Base-by-base conservation (phyloP, 768 basidiomycete genomes). In the Xerocomellus intermedius region DNA sequence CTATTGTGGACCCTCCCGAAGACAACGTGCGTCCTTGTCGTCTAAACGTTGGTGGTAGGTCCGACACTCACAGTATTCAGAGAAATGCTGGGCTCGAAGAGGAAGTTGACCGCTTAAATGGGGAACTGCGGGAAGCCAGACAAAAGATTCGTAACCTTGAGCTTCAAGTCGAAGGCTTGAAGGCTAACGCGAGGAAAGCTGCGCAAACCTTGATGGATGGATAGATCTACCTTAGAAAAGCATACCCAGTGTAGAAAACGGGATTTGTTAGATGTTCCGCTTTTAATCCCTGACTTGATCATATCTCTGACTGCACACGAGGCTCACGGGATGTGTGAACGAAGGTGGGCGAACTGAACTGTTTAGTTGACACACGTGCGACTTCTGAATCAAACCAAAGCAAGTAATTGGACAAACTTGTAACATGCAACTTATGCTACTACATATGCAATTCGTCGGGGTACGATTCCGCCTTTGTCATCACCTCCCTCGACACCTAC, bases 61-160 rank as follows among this genome's bases (percentile, higher is more conserved):
- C 32, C 2, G 38, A 21, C 35, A 8, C 28, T 53, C 6, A 52
- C 21, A 39, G 1, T 49, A 17, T 32, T 5, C 57, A 71, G 57
- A 55, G 24, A 13, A 63, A 63, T n/a, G 17, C 58, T 0, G 68
- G 56, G 22, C 67, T 82, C 14, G 66, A 72, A 56, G 73, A 76
- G 24, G 89, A 94, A 66, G 91, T 90, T 59, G 75, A 76, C 1
- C 78, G 76, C 3, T 77, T 94, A 50, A 79, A 69, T 13, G 69
- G 70, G 2, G 89, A 92, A 63, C 79, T 95, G 42, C 81, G 91
- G 28, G 91, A 92, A 24, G 87, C 90, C 33, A 79, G 87, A 37
- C 84, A 86, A 71, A 83, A 88, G 74, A 93, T 95, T 50, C 78
- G 94, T 54, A 86, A 86, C 62, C 71, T 95, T 47, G 92, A 94